phyloP scores from a whole-genome alignment of 1,139 yeast species.

The Eremothecium gossypii region DNA sequence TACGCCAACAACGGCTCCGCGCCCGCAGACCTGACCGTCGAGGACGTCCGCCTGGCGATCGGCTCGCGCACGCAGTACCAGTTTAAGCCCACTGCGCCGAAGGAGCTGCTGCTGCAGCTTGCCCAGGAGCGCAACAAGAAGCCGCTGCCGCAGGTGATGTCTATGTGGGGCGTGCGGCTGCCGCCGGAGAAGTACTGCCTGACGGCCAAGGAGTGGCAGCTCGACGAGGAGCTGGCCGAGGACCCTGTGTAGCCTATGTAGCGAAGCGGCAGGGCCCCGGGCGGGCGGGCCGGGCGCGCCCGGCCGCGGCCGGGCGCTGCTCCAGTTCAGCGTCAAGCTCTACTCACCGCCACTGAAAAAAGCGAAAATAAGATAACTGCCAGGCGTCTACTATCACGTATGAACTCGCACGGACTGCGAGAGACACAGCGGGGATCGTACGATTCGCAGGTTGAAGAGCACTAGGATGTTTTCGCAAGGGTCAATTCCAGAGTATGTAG shows the following conservation, averaged over 20 bases:
- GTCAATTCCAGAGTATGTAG: slow-evolving; percentile 42
- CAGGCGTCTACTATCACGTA: too few species aligned
- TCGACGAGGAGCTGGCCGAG: slow-evolving; percentile 14
- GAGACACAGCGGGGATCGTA: too few species aligned
- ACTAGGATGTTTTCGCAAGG: slow-evolving; percentile 35
- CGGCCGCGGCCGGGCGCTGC: too few species aligned
- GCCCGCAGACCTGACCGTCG: slow-evolving; percentile 56
- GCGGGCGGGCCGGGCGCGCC: too few species aligned
- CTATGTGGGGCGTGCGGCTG: slow-evolving; percentile 83
- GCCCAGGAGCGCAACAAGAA: slow-evolving; percentile 88
- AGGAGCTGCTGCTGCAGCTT: slow-evolving; percentile 77
- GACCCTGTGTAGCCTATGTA: not conserved
- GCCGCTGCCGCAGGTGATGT: slow-evolving; percentile 85
- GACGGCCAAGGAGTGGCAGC: slow-evolving; percentile 37
- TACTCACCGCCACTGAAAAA: too few species aligned
- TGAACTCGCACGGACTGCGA: too few species aligned
- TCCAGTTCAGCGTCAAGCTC: not conserved
- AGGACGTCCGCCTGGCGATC: slow-evolving; percentile 84
- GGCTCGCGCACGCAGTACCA: slow-evolving; percentile 91
- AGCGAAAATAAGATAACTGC: too few species aligned
- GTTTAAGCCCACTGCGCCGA: slow-evolving; percentile 85
- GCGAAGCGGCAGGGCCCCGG: too few species aligned
- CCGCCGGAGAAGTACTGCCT: slow-evolving; percentile 98
- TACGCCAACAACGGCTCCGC: slow-evolving; percentile 45
- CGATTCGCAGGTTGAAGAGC: not conserved